Evolutionary conservation across 192 early-diverging fungal species (phyloP), one percentile per base, ranked within the genome.

Genomic region (Gryganskiella cystojenkinii): DNA sequence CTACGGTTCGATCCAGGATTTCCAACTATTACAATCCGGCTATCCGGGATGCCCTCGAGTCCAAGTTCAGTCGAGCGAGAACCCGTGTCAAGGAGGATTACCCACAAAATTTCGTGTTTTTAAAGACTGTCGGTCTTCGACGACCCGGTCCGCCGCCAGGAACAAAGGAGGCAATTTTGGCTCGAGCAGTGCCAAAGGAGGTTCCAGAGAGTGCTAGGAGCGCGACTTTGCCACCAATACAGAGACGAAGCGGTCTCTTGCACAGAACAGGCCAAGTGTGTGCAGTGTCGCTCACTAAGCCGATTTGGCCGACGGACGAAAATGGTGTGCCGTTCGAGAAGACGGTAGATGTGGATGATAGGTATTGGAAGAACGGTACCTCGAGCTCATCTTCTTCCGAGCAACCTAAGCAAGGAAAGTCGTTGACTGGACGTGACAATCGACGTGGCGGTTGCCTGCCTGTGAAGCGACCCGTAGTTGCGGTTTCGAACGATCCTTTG

Each of bases 231-330:
- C 13, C 56, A 3, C 45, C 33, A 31, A 15, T 7, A 35, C 24
- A 49, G 7, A 17, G 46, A 24, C 47, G 37, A 37, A 59, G 74
- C 13, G 74, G 74, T 14, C 22, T 78, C 2, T 14, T 78, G 54
- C 19, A 35, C 28, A 50, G 74, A 40, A 78, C 33, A 49, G 74
- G 74, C 42, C 40, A 31, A 15, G 45, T 78, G 8, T 78, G 74
- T 28, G 66, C 66, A 28, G 56, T 78, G 7, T 68, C 74, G 3
- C 17, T 78, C 22, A 37, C 61, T 14, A 68, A 58, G 28, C 74
- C 74, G 7, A 69, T 62, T 13, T 78, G 61, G 66, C 74, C 74
- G 0, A 78, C 74, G 15, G 66, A 78, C 25, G 74, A 78, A 6
- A 64, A 78, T 35, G 74, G 74, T 30, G 74, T 78, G 2, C 74